phyloP scores from a whole-genome alignment of 179 eudicot species.

The Amaranthus tricolor region DNA sequence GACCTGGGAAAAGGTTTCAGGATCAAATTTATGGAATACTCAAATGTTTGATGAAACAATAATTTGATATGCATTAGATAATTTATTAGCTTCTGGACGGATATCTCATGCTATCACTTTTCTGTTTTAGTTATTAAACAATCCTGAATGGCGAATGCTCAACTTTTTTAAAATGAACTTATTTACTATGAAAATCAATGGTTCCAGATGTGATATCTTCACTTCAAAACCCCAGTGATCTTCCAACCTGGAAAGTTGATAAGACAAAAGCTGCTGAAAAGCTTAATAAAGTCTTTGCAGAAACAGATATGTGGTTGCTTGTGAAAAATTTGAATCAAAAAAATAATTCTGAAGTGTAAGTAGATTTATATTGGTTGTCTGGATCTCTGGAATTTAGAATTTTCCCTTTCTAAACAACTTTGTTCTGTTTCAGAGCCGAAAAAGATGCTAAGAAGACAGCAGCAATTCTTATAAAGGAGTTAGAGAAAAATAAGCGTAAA shows the following conservation, averaged over 20 bases:
- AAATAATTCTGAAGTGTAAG: slow-evolving; percentile 65
- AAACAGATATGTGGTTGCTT: slow-evolving; percentile 75
- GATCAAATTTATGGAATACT: not conserved
- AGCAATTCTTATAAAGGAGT: slow-evolving; percentile 53
- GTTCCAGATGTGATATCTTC: slow-evolving; percentile 58
- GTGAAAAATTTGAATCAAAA: slow-evolving; percentile 53
- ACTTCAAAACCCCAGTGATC: slow-evolving; percentile 46
- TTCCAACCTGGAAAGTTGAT: slow-evolving; percentile 37
- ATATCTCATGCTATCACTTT: no score
- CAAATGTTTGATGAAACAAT: not conserved
- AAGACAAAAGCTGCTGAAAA: slow-evolving; percentile 64
- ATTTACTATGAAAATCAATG: not conserved
- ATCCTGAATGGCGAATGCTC: no score
- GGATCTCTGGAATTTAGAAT: not conserved
- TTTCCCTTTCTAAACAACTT: slow-evolving; percentile 10
- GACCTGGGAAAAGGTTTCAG: not conserved
- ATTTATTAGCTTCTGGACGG: no score
- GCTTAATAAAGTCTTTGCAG: slow-evolving; percentile 60
- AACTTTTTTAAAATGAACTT: no score
- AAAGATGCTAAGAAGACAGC: slow-evolving; percentile 52
- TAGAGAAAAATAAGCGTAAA: slow-evolving; percentile 72
- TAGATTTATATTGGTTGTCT: not conserved
- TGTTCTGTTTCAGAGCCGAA: slow-evolving; percentile 54
- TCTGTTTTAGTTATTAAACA: no score
- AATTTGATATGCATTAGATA: no score